These are phyloP conservation scores for Flammula alnicola DNA, from an alignment of 1,284 basidiomycete genomes.

Conservation along the genomic window DNA sequence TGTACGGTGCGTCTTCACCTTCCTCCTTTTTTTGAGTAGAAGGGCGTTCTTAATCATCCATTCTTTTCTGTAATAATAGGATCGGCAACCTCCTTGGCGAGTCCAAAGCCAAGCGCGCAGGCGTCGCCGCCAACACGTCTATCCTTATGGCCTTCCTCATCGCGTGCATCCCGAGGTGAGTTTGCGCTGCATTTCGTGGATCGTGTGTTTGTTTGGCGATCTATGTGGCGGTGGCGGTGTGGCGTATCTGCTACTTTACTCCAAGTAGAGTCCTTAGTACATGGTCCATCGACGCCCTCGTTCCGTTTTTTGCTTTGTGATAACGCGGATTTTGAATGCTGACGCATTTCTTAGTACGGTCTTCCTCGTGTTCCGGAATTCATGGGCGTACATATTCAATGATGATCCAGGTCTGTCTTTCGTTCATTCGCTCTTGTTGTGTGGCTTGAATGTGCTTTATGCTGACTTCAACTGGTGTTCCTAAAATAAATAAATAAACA, in stretches of 20 bases:
- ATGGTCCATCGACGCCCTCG: no score
- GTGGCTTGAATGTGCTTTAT: constrained; percentile 9
- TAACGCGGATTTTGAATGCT: not conserved
- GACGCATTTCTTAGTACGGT: constrained; percentile 50
- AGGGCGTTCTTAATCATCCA: no score
- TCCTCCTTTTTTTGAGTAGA: not conserved
- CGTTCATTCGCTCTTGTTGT: not conserved
- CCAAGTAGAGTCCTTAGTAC: no score
- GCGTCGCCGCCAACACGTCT: constrained; percentile 58
- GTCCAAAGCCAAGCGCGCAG: no score
- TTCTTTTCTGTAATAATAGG: no score
- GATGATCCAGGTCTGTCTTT: constrained; percentile 63
- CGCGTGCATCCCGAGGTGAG: constrained; percentile 64
- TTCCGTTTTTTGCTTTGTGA: no score
- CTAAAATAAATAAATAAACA: constrained; percentile 26
- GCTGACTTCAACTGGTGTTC: no score
- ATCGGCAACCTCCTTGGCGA: no score
- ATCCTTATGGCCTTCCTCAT: constrained; percentile 66
- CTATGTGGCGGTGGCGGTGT: no score
- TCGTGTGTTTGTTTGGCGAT: no score
- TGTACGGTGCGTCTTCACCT: constrained; percentile 64
- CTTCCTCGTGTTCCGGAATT: constrained; percentile 73
- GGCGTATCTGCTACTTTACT: no score
- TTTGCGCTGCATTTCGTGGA: no score
- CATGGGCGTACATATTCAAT: constrained; percentile 88